These are phyloP conservation scores for Lotus japonicus DNA, from an alignment of 306 rosid species.

Conservation along the genomic window DNA sequence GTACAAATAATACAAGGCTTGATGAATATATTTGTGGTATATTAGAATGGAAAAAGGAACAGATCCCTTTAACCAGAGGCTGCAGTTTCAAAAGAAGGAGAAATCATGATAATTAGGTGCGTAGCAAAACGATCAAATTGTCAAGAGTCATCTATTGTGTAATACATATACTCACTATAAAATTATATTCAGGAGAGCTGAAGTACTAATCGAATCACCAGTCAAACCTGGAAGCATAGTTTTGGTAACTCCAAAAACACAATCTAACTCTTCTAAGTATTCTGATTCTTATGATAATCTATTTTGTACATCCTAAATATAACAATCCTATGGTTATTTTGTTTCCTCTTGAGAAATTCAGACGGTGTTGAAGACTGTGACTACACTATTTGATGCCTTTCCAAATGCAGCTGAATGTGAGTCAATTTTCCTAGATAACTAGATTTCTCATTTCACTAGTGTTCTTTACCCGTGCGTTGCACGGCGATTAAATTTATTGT, in stretches of 20 bases:
- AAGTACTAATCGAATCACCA: constrained; percentile 68
- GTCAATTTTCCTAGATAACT: constrained; percentile 14
- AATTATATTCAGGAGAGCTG: constrained; percentile 52
- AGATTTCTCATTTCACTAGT: constrained; percentile 1
- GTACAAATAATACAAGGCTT: not conserved
- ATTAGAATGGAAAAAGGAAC: constrained; percentile 60
- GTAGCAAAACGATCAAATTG: not conserved
- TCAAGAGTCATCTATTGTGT: not conserved
- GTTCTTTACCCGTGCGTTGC: no score
- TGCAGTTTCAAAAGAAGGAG: constrained; percentile 55
- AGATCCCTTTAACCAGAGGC: constrained; percentile 85
- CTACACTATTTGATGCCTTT: constrained; percentile 53
- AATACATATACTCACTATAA: constrained; percentile 19
- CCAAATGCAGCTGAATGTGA: constrained; percentile 54
- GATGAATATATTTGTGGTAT: constrained; percentile 12
- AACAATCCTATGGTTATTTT: no score
- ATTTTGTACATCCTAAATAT: no score
- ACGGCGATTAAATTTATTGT: no score
- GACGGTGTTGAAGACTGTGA: constrained; percentile 52
- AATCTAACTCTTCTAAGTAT: not conserved
- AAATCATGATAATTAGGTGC: constrained; percentile 40
- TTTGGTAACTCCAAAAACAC: constrained; percentile 45
- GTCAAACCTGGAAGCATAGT: constrained; percentile 69
- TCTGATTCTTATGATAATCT: not conserved
- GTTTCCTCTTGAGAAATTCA: constrained; percentile 19